Evolutionary conservation across 1,139 yeast genomes (phyloP).

Genomic region (Maudiozyma humilis): DNA sequence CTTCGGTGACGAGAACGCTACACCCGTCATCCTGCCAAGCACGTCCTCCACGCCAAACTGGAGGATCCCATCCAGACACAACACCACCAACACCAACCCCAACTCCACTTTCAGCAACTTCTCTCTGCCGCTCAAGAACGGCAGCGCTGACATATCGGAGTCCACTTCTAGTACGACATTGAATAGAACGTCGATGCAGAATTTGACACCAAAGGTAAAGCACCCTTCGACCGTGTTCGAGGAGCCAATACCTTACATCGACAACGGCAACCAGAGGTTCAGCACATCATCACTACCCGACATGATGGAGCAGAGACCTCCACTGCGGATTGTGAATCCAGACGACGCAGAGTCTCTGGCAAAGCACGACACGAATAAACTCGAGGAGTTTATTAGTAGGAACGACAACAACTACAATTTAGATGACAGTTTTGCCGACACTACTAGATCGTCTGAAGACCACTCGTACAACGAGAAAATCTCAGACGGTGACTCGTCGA

Average conservation of each 20-base stretch:
- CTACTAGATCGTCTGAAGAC: constrained; percentile 6
- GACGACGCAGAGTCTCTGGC: constrained; percentile 4
- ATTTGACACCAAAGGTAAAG: constrained; percentile 1
- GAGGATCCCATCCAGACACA: constrained; percentile 15
- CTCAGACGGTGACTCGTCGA: not conserved
- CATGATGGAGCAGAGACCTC: constrained; percentile 32
- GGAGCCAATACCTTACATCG: constrained; percentile 18
- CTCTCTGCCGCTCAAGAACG: constrained; percentile 1
- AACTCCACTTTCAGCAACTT: constrained; percentile 2
- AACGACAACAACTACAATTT: constrained; percentile 2
- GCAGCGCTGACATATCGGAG: not conserved
- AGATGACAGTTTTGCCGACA: constrained; percentile 1
- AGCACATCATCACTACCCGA: constrained; percentile 67
- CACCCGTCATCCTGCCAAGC: constrained; percentile 18
- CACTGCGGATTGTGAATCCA: constrained; percentile 23
- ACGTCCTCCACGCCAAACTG: constrained; percentile 8
- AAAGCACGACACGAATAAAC: not conserved
- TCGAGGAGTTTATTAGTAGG: constrained; percentile 2
- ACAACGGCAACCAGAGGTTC: constrained; percentile 36
- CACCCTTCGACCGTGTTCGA: constrained; percentile 16
- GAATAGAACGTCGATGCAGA: constrained; percentile 9
- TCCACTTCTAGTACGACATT: not conserved
- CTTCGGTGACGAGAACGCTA: constrained; percentile 29
- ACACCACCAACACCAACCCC: constrained; percentile 8
- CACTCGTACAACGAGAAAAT: constrained; percentile 5